phyloP scores from a whole-genome alignment of 768 basidiomycete species.

The Podaxis sp. region DNA sequence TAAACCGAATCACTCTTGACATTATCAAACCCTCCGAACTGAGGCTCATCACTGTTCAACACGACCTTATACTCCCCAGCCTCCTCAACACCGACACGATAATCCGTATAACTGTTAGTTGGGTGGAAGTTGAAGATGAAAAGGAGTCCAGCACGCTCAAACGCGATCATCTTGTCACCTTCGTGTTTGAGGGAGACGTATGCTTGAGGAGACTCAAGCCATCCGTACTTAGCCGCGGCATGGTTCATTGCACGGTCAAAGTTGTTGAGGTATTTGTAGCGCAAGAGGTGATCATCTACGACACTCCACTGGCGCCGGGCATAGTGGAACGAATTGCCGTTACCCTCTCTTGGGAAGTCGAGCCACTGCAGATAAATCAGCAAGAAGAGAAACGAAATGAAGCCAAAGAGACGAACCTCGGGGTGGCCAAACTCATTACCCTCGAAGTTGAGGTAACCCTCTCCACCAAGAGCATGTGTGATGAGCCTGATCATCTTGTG shows the following conservation, averaged over 20 bases:
- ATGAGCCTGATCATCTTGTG: conserved; percentile 97
- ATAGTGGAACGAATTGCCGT: conserved; percentile 94
- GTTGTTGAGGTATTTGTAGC: conserved; percentile 93
- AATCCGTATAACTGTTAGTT: conserved; percentile 86
- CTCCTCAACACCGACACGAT: conserved; percentile 84
- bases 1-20: conserved; percentile 58
- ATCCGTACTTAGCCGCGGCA: conserved; percentile 72
- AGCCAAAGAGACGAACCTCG: conserved; percentile 50
- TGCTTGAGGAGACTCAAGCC: conserved; percentile 84
- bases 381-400: background rate
- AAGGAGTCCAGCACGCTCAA: conserved; percentile 87
- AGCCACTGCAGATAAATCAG: conserved; percentile 67
- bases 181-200: conserved; percentile 95
- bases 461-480: conserved; percentile 90
- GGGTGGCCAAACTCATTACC: conserved; percentile 99
- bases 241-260: conserved; percentile 94
- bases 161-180: conserved; percentile 87
- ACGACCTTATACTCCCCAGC: conserved; percentile 82
- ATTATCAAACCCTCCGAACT: conserved; percentile 89
- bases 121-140: conserved; percentile 99
- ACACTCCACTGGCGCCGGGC: conserved; percentile 97
- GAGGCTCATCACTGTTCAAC: conserved; percentile 80
- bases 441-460: conserved; percentile 97
- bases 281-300: conserved; percentile 76
- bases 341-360: conserved; percentile 96